Base-by-base conservation (phyloP, 305 asterid species). In the Fraxinus baroniana region DNA sequence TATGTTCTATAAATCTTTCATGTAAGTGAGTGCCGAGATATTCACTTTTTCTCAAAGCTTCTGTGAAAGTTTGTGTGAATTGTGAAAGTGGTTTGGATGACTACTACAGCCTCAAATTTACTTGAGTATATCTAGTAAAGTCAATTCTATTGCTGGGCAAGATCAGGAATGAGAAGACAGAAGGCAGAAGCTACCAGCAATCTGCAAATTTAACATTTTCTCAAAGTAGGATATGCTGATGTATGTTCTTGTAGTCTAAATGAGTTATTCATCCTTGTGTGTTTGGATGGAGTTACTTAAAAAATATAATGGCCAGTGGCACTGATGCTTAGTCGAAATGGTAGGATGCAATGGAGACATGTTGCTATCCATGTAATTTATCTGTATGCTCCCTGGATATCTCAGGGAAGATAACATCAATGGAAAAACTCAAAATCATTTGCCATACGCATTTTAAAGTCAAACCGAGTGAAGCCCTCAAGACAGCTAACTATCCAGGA, bases 1-100 rank as follows among this genome's bases (percentile, higher is more conserved):
- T 62, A 60, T 85, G 80, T 68, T 80, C 73, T 82, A 15, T 77
- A 57, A 28, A 72, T 71, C 73, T 79, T 83, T 20, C 81, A 62
- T 82, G 33, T 15, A 81, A 24, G 82, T 71, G 84, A 30, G 72
- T 33, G 71, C 78, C 12, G 20, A 52, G n/a, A 76, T 41, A 79
- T 55, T 26, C 41, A 57, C 32, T 66, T 10, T 57, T 37, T n/a
- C 35, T 75, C 79, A 10, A 33, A 10, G 22, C 26, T 68, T 75
- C 75, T 17, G 41, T 30, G 60, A 20, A 60, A 20, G 57, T 66
- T 57, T 30, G 36, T 12, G 64, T 20, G 18, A 49, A 46, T 49
- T 66, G 49, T 71, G 77, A 52, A 30, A 74, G 52, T 75, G 76
- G 33, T 64, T 55, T 62, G 83, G 78, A 81, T 17, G 44, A 52